Base-by-base conservation (phyloP, 306 rosid species). In the Vachellia pachyceras region DNA sequence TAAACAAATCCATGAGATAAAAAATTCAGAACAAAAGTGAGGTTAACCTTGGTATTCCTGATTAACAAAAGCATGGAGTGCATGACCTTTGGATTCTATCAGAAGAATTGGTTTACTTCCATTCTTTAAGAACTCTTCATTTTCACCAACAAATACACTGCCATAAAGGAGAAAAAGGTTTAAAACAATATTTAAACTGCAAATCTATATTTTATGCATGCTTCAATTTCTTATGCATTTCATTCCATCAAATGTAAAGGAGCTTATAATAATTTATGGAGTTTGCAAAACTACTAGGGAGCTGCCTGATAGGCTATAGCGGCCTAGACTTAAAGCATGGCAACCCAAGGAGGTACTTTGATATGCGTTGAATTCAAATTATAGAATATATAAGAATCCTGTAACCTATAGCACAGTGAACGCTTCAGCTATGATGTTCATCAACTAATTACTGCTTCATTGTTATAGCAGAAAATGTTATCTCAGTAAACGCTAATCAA, bases 61-160 rank as follows among this genome's bases (percentile, higher is more conserved):
- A 83, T 95, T 95, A 82, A 92, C 93, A 70, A 95, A 95, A 61
- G 90, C 97, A 88, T 95, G 97, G 80, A 95, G 88, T 75, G 97
- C 95, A 85, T 95, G 97, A 29, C 97, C 98, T 72, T 82, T 91
- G 79, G 98, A 95, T 81, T 95, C 91, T 76, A 91, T 88, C 39
- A 85, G 79, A 79, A 95, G 97, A 82, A 89, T 77, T 65, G 97
- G 95, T 3, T 79, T 84, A 78, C 86, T 92, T 85, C 92, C 97
- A 13, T 90, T 92, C 86, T 87, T 88, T 79, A 92, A 83, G 86
- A 94, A 90, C 70, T 40, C 94, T 76, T 95, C 98, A 74, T 88
- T 83, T 72, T 83, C 90, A 57, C 77, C 85, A 49, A 95, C 85
- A 81, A 74, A 77, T 84, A 95, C 77, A 83, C 97, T 95, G 92